These are phyloP conservation scores for Anaeromyces robustus DNA, from an alignment of 192 early-diverging fungal species.

Conservation along the genomic window DNA sequence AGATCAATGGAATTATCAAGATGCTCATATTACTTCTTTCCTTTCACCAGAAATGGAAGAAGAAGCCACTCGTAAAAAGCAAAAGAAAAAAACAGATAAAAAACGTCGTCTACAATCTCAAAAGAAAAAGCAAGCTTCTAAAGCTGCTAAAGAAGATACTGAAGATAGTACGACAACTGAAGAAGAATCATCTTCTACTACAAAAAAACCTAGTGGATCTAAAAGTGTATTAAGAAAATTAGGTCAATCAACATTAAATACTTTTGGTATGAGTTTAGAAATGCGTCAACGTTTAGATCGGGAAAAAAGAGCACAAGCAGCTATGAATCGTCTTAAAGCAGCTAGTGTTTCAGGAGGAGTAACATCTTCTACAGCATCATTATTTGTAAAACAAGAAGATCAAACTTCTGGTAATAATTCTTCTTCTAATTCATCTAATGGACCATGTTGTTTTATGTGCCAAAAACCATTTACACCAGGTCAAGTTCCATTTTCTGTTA, in stretches of 20 bases:
- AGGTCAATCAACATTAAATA: slow-evolving; percentile 11
- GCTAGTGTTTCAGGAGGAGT: background rate
- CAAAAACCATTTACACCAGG: background rate
- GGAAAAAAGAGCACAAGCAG: slow-evolving; percentile 28
- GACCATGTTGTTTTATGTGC: background rate
- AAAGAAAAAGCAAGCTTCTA: slow-evolving; percentile 15
- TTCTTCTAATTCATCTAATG: background rate
- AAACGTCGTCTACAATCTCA: slow-evolving; percentile 28
- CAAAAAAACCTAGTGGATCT: background rate
- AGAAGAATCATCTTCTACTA: slow-evolving; percentile 2
- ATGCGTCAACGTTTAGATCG: slow-evolving; percentile 51
- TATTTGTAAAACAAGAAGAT: background rate
- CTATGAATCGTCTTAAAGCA: background rate
- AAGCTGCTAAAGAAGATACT: slow-evolving; percentile 3
- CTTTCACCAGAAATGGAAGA: slow-evolving; percentile 56
- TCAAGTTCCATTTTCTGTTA: background rate
- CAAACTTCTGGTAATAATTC: background rate
- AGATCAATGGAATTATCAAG: slow-evolving; percentile 48
- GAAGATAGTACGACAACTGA: background rate
- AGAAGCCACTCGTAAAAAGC: slow-evolving; percentile 47
- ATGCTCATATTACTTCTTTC: slow-evolving; percentile 53
- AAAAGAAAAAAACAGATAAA: slow-evolving; percentile 42
- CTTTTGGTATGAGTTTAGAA: slow-evolving; percentile 50
- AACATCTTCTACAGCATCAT: background rate
- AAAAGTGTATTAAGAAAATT: background rate